phyloP scores from a whole-genome alignment of 306 rosid genomes.

The Biancaea sappan region DNA sequence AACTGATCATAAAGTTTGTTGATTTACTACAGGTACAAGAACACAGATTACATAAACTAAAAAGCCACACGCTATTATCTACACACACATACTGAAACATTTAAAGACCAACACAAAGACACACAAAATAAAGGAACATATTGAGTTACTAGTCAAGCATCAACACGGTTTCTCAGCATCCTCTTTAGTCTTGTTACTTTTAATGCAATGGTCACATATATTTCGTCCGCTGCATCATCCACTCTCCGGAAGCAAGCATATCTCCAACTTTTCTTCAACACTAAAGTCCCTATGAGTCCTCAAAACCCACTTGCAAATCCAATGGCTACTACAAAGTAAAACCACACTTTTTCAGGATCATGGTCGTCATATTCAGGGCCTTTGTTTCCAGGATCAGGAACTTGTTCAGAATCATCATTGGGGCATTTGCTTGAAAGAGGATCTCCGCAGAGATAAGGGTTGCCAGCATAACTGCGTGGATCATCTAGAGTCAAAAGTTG shows the following conservation, averaged over 20 bases:
- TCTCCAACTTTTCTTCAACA: background rate
- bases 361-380: background rate
- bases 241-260: background rate
- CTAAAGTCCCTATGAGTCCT: background rate
- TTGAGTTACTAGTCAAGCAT: background rate
- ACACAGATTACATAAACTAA: background rate
- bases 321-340: background rate
- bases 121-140: background rate
- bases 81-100: background rate
- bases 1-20: too few species aligned
- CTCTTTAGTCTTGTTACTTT: background rate
- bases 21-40: too few species aligned
- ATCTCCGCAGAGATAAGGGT: background rate
- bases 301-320: constrained; percentile 4
- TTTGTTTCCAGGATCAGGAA: background rate
- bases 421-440: background rate
- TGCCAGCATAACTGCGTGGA: background rate
- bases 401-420: background rate
- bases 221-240: background rate
- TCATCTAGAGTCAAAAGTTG: background rate
- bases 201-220: background rate
- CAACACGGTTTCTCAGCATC: background rate
- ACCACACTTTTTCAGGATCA: background rate
- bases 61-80: background rate
- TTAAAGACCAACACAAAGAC: background rate